Percentiles rank a stretch among this genome's conserved stretches.
These are phyloP conservation scores for Nicotiana attenuata DNA, from an alignment of 257 asterid species.

Conservation along the genomic window DNA sequence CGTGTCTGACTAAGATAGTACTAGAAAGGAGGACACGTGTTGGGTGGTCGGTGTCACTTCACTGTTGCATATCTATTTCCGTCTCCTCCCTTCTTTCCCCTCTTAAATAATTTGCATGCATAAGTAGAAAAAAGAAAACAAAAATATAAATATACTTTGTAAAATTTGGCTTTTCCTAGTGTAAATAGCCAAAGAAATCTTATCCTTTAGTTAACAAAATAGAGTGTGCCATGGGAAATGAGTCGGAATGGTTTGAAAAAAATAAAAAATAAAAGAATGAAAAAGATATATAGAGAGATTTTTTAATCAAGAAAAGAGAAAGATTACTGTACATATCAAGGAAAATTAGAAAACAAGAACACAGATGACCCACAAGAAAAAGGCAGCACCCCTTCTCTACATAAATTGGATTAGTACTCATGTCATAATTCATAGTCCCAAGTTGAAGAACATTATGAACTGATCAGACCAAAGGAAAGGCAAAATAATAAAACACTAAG, in stretches of 20 bases:
- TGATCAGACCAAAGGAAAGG: neutral
- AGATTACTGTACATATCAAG: too few relatives aligned
- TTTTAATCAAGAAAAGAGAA: too few relatives aligned
- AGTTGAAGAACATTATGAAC: neutral
- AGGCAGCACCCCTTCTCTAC: too few relatives aligned
- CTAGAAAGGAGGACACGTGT: neutral
- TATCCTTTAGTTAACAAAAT: neutral
- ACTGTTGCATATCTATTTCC: neutral
- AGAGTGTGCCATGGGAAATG: too few relatives aligned
- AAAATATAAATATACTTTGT: neutral
- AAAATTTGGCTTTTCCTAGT: neutral
- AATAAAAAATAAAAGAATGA: neutral
- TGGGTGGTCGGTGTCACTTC: neutral
- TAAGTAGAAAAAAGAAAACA: neutral
- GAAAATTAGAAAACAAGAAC: neutral
- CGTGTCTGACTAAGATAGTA: slow-evolving; percentile 2
- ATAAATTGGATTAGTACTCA: neutral
- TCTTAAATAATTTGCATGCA: neutral
- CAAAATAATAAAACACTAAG: neutral
- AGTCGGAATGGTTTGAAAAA: neutral
- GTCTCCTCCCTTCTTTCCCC: neutral
- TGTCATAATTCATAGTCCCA: neutral
- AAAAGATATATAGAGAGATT: neutral
- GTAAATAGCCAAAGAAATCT: neutral
- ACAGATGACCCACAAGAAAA: too few relatives aligned